These are phyloP conservation scores for Gaeumannomyces tritici DNA, from an alignment of 2,329 filamentous ascomycete genomes.

Conservation along the genomic window DNA sequence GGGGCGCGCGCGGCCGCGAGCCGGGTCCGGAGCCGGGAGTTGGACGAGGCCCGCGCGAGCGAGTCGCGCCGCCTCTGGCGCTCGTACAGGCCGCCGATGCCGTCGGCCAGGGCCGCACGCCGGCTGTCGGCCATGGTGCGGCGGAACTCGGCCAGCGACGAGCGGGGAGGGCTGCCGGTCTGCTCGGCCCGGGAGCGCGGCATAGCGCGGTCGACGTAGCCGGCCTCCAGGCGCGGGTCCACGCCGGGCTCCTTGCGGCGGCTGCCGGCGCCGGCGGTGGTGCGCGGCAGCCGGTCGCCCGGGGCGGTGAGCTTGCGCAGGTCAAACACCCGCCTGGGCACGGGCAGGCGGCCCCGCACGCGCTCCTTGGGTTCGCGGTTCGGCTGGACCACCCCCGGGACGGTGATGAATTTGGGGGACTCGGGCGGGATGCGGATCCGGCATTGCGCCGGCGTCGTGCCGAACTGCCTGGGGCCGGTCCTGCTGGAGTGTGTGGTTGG, in stretches of 20 bases:
- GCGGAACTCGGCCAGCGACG: conserved; percentile 50
- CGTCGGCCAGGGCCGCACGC: conserved; percentile 61
- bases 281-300: conserved; percentile 21
- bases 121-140: conserved; percentile 61
- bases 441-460: conserved; percentile 19
- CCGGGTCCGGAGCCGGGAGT: conserved; percentile 14
- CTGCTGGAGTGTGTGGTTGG: background rate
- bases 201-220: conserved; percentile 52
- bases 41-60: conserved; percentile 13
- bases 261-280: background rate
- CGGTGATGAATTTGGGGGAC: conserved; percentile 77
- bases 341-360: conserved; percentile 71
- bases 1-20: conserved; percentile 47
- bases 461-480: conserved; percentile 9
- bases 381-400: conserved; percentile 69
- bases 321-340: conserved; percentile 73
- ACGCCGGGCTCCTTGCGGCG: background rate
- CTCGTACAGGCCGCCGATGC: conserved; percentile 58
- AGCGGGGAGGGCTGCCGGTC: conserved; percentile 23
- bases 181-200: conserved; percentile 37
- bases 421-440: conserved; percentile 61
- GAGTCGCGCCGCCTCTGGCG: conserved; percentile 45
- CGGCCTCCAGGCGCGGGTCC: conserved; percentile 13
- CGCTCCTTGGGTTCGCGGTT: conserved; percentile 34
- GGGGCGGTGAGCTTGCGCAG: conserved; percentile 24